Evolutionary conservation across 345 rosid species (phyloP), one percentile per base, ranked within the genome.

Genomic region (Chamaenerion angustifolium): DNA sequence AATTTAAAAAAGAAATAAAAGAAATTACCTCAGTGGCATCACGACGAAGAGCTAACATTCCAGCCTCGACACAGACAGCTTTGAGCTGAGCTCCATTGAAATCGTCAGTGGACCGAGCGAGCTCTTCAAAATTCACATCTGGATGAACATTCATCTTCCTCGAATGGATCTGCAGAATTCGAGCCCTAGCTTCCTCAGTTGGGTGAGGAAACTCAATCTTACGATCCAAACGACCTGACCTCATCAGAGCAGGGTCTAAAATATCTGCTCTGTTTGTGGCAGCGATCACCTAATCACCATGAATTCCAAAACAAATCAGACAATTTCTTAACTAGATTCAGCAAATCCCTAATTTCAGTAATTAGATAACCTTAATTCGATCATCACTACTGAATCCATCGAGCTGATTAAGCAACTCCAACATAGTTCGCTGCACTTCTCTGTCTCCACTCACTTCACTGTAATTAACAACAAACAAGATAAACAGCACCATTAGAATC

Each of bases 401-500:
- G 46, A 93, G 99, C 70, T 93, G 99, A 57, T 93, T 88, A 49
- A 93, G 96, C 61, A 93, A 70, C 66, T 93, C 99, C 63, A 93
- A 69, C 99, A 93, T 93, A 35, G 99, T 93, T 54, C 96, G 85
- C 67, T 88, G 99, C 31, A 93, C 99, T 64, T 93, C 99, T 73
- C 96, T 80, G 62, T 93, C 99, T 74, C 99, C 99, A 51, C 96
- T 93, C 31, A 93, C 96, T 79, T 93, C 99, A 79, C 99, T 88
- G 79, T 63, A 79, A 11, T 46, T 59, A 10, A 27, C 27, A 27
- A 45, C 46, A 54, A 15, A 31, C 10, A 5, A 31, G 37, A 31
- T 5, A 1, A 31, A 31, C 8, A 31, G 8, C 37, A 3, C 49
- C 19, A 15, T 15, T 1, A 46, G 23, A 46, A 46, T 12, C 21